A percentile compares a stretch with the other conserved stretches of the same genome.
These are phyloP conservation scores for Poteriospumella lacustris DNA, from an alignment of 108 stramenopile species.

Conservation along the genomic window DNA sequence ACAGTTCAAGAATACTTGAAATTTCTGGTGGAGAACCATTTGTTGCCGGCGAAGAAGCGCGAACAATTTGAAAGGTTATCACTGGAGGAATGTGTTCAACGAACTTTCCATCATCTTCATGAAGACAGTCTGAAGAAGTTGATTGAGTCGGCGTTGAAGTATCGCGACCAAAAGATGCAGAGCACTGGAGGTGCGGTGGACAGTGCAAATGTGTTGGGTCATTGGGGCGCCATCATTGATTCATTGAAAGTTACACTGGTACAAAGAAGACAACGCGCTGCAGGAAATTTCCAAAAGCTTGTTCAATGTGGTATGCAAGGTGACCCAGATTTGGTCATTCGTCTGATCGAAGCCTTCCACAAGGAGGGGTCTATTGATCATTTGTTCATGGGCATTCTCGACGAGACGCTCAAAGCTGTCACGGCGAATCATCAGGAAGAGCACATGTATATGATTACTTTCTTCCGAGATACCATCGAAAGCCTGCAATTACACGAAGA, in stretches of 20 bases:
- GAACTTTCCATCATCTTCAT: too few relatives aligned
- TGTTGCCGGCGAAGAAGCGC: too few relatives aligned
- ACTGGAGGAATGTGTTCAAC: too few relatives aligned
- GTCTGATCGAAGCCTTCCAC: not conserved
- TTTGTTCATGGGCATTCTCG: not conserved
- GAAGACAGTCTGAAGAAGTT: too few relatives aligned
- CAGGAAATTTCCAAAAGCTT: constrained; percentile 18
- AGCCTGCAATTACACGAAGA: not conserved
- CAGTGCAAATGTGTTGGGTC: too few relatives aligned
- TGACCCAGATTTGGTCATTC: not conserved
- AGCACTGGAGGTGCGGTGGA: too few relatives aligned
- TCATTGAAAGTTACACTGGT: not conserved
- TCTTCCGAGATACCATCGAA: not conserved
- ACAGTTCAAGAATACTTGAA: too few relatives aligned
- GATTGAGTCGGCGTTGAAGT: too few relatives aligned
- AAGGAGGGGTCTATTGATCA: not conserved
- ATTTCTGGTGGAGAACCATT: too few relatives aligned
- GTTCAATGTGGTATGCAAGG: not conserved
- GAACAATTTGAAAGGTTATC: too few relatives aligned
- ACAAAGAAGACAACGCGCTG: not conserved
- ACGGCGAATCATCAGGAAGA: not conserved
- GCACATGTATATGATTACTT: not conserved
- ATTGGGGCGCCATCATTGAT: constrained; percentile 21
- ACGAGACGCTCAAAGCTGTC: not conserved
- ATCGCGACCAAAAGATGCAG: too few relatives aligned